Evolutionary conservation across 2,329 filamentous ascomycete species (phyloP), one percentile per base, ranked within the genome.

Genomic region (Scedosporium boydii): DNA sequence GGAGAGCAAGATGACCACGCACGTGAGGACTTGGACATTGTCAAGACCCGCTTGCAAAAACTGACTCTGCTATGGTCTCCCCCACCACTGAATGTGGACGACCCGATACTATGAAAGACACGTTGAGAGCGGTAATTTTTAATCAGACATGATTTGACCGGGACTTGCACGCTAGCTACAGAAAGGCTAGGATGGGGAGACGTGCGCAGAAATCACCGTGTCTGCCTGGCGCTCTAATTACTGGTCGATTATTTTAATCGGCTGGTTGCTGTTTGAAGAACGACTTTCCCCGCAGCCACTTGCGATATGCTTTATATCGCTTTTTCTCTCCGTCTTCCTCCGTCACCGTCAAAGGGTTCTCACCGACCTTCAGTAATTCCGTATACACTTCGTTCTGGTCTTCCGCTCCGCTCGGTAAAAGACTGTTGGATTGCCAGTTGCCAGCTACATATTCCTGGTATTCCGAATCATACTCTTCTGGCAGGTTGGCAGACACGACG

Each of bases 221-320:
- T 14, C 34, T 38, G 34, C 34, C 12, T 38, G 34, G 34, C 10
- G 34, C 10, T 38, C 34, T 38, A 9, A 34, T 34, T 34, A 38
- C 34, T 14, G 10, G 9, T 12, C 34, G 12, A 38, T 53, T 59
- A 48, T 26, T 44, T n/a, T 65, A 63, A 65, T 84, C 82, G 60
- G 84, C 79, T 56, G 87, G 85, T 73, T 88, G 86, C 80, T 97
- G 93, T 76, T 98, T 98, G 74, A 98, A 98, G 69, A 98, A 82
- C 69, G 91, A 96, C 78, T 97, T 98, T 18, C 93, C 93, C 65
- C 87, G 84, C 70, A 99, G 79, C 93, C 95, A 99, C 76, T 97
- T 96, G 69, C 88, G 80, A 75, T 99, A 99, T 9, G 93, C 90
- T 76, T 96, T 98, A 75, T 99, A 99, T 68, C 95, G 82, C 81